Evolutionary conservation across 768 basidiomycete species (phyloP).

Genomic region (Plicaturopsis crispa): DNA sequence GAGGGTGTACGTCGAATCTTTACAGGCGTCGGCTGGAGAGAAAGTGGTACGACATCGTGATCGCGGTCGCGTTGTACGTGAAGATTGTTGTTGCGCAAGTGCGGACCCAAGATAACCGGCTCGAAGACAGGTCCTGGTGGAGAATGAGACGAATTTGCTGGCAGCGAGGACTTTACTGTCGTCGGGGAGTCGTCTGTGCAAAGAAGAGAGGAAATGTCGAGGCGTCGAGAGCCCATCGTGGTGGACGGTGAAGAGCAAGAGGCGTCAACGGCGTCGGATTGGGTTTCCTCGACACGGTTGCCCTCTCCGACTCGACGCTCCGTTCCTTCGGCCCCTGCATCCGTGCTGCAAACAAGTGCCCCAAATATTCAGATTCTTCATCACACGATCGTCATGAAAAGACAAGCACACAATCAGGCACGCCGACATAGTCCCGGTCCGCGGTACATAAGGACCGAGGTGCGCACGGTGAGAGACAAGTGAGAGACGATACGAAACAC

Average conservation of each 20-base stretch:
- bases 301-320: neutral
- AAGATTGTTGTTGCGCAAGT: slow-evolving; percentile 16
- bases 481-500: no score
- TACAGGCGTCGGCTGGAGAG: slow-evolving; percentile 1
- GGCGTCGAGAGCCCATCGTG: slow-evolving; percentile 58
- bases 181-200: slow-evolving; percentile 38
- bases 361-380: no score
- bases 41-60: slow-evolving; percentile 14
- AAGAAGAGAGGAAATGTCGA: slow-evolving; percentile 71
- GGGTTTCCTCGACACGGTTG: neutral
- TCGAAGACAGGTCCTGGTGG: slow-evolving; percentile 9
- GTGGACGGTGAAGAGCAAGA: slow-evolving; percentile 8
- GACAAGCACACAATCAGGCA: no score
- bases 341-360: no score
- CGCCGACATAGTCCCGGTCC: no score
- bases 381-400: no score
- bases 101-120: slow-evolving; percentile 23
- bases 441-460: no score
- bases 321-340: no score
- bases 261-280: neutral
- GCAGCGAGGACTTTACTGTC: slow-evolving; percentile 6
- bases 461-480: no score
- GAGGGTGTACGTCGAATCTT: no score
- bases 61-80: slow-evolving; percentile 13
- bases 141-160: slow-evolving; percentile 1